phyloP scores from a whole-genome alignment of 2,329 filamentous ascomycete species.

The Aspergillus sp. region DNA sequence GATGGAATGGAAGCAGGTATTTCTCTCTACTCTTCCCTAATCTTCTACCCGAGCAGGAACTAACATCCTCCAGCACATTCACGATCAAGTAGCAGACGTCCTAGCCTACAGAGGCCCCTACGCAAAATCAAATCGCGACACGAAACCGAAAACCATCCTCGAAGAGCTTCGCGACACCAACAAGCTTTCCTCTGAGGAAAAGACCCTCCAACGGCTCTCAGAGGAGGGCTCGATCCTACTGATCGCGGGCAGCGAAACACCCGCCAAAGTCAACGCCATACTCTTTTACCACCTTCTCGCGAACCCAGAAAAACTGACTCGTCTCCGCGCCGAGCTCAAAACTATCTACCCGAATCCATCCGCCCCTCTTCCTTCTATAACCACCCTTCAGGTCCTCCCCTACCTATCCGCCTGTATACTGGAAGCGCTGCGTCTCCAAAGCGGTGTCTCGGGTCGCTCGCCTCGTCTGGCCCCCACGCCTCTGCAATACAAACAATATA shows the following conservation, averaged over 20 bases:
- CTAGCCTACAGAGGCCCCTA: neutral
- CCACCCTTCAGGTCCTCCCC: slow-evolving; percentile 36
- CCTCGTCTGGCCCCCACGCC: slow-evolving; percentile 23
- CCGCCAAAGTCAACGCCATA: slow-evolving; percentile 24
- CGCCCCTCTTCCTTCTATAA: slow-evolving; percentile 15
- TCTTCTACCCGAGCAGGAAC: no score
- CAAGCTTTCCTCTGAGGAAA: slow-evolving; percentile 18
- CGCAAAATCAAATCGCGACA: slow-evolving; percentile 18
- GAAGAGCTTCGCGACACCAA: slow-evolving; percentile 23
- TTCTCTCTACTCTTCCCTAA: no score
- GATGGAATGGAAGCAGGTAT: neutral
- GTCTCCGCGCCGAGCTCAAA: slow-evolving; percentile 20
- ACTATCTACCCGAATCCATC: neutral
- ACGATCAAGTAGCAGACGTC: neutral
- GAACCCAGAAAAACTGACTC: slow-evolving; percentile 15
- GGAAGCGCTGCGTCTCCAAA: slow-evolving; percentile 35
- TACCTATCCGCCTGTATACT: slow-evolving; percentile 43
- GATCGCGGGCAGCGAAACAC: slow-evolving; percentile 28
- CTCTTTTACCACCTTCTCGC: slow-evolving; percentile 21
- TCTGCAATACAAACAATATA: slow-evolving; percentile 19
- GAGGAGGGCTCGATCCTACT: slow-evolving; percentile 30
- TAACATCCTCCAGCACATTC: neutral
- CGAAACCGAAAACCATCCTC: slow-evolving; percentile 29
- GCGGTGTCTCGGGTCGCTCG: slow-evolving; percentile 40
- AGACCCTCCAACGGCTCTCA: slow-evolving; percentile 26